Conservation (phyloP, 2,329 filamentous ascomycete species). For the Epichloe sp. region DNA sequence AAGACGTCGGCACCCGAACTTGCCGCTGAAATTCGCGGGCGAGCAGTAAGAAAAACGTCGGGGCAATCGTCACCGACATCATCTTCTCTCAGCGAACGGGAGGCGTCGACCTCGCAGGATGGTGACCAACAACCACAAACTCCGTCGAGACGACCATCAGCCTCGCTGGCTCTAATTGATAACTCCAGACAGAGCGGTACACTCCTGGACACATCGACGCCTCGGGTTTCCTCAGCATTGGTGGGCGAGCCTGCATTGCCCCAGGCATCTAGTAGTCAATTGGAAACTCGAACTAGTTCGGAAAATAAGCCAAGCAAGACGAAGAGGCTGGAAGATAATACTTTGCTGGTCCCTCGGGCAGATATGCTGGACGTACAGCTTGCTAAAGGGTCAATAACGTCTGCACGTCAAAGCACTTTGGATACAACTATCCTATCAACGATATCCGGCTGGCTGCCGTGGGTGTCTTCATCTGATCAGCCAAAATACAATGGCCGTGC, state of each 20-base stretch:
- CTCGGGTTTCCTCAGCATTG: constrained; percentile 26
- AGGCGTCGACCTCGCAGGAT: constrained; percentile 13
- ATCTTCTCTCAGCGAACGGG: constrained; percentile 16
- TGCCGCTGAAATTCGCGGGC: constrained; percentile 39
- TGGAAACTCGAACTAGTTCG: constrained; percentile 29
- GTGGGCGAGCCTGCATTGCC: constrained; percentile 44
- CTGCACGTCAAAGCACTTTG: constrained; percentile 11
- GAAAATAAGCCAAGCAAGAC: constrained; percentile 3
- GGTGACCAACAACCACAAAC: constrained; percentile 9
- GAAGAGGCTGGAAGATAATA: background rate
- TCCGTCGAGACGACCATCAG: constrained; percentile 15
- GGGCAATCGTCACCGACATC: constrained; percentile 18
- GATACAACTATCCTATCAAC: constrained; percentile 23
- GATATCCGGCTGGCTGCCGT: constrained; percentile 33
- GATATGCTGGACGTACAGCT: constrained; percentile 15
- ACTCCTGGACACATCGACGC: constrained; percentile 15
- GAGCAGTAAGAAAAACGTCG: constrained; percentile 26
- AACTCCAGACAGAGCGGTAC: constrained; percentile 20
- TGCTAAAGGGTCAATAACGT: constrained; percentile 16
- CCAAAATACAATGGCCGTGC: background rate
- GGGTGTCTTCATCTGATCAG: constrained; percentile 17
- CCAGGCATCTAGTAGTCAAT: constrained; percentile 39
- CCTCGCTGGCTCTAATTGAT: constrained; percentile 25
- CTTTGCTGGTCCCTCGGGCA: constrained; percentile 1
- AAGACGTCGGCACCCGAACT: constrained; percentile 46